Base-by-base conservation (phyloP, 768 basidiomycete genomes). In the Hygrocybe coccinea region DNA sequence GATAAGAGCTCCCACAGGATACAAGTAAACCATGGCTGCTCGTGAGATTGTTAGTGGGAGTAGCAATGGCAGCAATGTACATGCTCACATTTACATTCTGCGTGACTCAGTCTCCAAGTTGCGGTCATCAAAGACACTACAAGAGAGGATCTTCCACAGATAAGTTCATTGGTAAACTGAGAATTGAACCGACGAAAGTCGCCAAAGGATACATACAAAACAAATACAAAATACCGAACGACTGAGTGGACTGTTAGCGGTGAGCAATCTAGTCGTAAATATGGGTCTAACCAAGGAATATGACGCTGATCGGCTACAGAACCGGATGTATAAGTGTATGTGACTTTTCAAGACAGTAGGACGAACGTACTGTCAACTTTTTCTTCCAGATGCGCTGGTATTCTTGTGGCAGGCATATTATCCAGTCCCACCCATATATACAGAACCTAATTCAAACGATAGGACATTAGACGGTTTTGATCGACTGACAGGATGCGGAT, bases 181-280 rank as follows among this genome's bases (percentile, higher is more conserved):
- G 48, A 21, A 4, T 50, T 50, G 25, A 12, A 10, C n/a, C n/a
- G n/a, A n/a, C n/a, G 29, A 29, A 29, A 8, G 4, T 4, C 8
- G 36, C 36, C 34, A 29, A 3, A 57, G 39, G 44, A 14, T 15
- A 15, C 14, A 50, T 51, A 66, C 62, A 65, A 59, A 17, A 68
- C 48, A 15, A 65, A 60, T 22, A 65, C 65, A 45, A 64, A 66
- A 44, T 66, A 68, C 3, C 67, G 60, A 52, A 66, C 66, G 14
- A 50, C 41, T 15, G 63, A 29, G 29, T 29, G 3, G 29, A 29
- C 4, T 29, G 29, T 29, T 8, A 29, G 8, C 29, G 29, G 29
- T 29, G 3, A 29, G n/a, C n/a, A n/a, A n/a, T n/a, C n/a, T n/a
- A n/a, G n/a, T n/a, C n/a, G n/a, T 8, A 29, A 29, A 8, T 29